A percentile compares a stretch with the other conserved stretches of the same genome.
These are phyloP conservation scores for Colletotrichum australisinense DNA, from an alignment of 2,329 filamentous ascomycete species.

Conservation along the genomic window DNA sequence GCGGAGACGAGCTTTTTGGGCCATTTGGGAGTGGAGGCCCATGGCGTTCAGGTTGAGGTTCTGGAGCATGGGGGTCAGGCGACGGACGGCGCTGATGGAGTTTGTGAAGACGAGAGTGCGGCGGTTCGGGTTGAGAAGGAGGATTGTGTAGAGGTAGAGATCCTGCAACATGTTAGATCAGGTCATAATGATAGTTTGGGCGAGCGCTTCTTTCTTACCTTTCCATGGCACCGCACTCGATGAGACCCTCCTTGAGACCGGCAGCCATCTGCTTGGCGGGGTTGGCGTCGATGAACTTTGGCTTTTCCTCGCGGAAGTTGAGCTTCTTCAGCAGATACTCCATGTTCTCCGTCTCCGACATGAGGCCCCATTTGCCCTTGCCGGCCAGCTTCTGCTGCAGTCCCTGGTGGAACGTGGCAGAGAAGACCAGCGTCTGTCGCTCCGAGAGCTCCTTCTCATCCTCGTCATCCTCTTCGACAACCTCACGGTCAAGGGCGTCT, in stretches of 20 bases:
- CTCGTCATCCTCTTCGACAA: conserved; percentile 68
- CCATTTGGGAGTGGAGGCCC: conserved; percentile 92
- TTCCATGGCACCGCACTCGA: conserved; percentile 93
- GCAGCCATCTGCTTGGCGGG: conserved; percentile 90
- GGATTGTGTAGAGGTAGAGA: conserved; percentile 89
- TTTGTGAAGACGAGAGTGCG: conserved; percentile 95
- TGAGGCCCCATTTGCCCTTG: conserved; percentile 67
- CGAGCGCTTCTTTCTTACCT: conserved; percentile 62
- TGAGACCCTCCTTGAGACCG: conserved; percentile 85
- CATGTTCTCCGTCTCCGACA: conserved; percentile 85
- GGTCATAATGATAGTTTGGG: not conserved
- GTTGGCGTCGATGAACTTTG: conserved; percentile 93
- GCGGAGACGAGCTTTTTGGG: conserved; percentile 93
- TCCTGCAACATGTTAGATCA: conserved; percentile 64
- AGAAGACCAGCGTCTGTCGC: conserved; percentile 94
- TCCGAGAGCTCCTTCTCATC: conserved; percentile 57
- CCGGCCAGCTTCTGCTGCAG: conserved; percentile 91
- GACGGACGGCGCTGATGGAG: conserved; percentile 91
- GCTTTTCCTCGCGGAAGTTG: conserved; percentile 85
- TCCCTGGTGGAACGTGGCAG: conserved; percentile 92
- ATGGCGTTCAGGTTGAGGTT: conserved; percentile 82
- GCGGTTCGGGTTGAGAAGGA: conserved; percentile 83
- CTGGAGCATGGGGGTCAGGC: conserved; percentile 85
- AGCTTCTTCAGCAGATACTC: conserved; percentile 92
- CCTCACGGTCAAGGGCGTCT: conserved; percentile 78